Base-by-base conservation (phyloP, 352 stramenopile genomes). In the Pythium dissimile region DNA sequence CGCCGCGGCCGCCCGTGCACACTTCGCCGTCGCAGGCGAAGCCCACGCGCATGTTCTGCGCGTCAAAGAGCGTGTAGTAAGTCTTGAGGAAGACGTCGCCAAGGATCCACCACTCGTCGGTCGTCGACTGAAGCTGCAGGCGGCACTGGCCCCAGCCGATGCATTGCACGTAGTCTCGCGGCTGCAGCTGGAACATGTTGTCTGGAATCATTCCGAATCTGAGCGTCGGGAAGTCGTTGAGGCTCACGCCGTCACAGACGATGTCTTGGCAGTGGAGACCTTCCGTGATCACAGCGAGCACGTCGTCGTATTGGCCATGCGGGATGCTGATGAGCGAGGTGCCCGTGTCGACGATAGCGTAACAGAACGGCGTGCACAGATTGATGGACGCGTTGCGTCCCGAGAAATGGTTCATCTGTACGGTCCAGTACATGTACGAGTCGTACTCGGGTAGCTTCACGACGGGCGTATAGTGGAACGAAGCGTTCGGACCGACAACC, bases 51-150 rank as follows among this genome's bases (percentile, higher is more conserved):
- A 94, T 87, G 51, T 90, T 89, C 38, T 88, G 71, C n/a, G 73
- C 85, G 52, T 96, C 87, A 45, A 95, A 96, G n/a, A 96, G 63
- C 24, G 87, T 95, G 71, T 95, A 95, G 79, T 96, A 95, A 21
- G 84, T 93, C 73, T 96, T 93, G 54, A 95, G 86, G 61, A 96
- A 95, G 28, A 95, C 75, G 52, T 96, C 87, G 9, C 87, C 87
- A 16, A 96, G 73, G 66, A 96, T 94, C 87, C 87, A 96, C 77
- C 82, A 96, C 60, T 82, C 69, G 47, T 93, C 84, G 18, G 57
- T 59, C 21, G 80, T 89, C 3, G 75, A 73, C 70, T 94, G 83
- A 34, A 95, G 69, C 69, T 94, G 84, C 28, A 96, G 47, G 21
- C 80, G 74, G 69, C 86, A 96, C 54, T 87, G 73, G 7, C 84